Evolutionary conservation across 2,329 filamentous ascomycete genomes (phyloP), one percentile per base, ranked within the genome.

Genomic region (Neofusicoccum laricinum): DNA sequence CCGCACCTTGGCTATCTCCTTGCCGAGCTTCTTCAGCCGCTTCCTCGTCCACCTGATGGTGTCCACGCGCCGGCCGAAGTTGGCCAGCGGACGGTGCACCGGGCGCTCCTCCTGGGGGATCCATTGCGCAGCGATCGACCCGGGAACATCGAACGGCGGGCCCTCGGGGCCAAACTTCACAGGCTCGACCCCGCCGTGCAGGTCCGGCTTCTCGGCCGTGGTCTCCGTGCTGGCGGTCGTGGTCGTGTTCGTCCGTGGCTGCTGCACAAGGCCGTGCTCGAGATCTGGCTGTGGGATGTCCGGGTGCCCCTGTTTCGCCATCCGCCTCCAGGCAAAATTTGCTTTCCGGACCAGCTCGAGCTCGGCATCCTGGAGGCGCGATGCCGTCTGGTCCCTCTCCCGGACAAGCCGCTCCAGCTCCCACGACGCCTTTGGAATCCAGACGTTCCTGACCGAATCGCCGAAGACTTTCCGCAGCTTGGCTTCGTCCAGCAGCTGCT

Each of bases 1-100:
- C 74, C 99, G 95, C 68, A 98, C 95, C 50, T 89, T 82, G 70
- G 97, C 93, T 62, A 99, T 97, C 74, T 98, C 93, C 61, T 93
- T 73, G 68, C 98, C 99, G 15, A 98, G 81, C 12, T 91, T 51
- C 45, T 62, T 62, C 45, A 62, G 15, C 7, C 59, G 32, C 45
- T 51, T 62, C 3, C 59, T 15, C 15, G 59, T 62, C 59, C 59
- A 62, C n/a, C 59, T 25, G 21, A 62, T 62, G 2, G 59, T 62
- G 30, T 62, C 59, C 2, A 62, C 59, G 8, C 45, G 36, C 5
- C 59, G 59, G 7, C 45, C 25, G 12, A 32, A 62, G 14, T 62
- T 62, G 14, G 59, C 59, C 10, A 62, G 21, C 1, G 59, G 59
- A 6, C 59, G 59, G 25, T 62, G 59, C 7, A 17, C 15, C 14